Evolutionary conservation across 495 filamentous ascomycete species (phyloP), one percentile per base, ranked within the genome.

Genomic region (Durotheca rogersii): DNA sequence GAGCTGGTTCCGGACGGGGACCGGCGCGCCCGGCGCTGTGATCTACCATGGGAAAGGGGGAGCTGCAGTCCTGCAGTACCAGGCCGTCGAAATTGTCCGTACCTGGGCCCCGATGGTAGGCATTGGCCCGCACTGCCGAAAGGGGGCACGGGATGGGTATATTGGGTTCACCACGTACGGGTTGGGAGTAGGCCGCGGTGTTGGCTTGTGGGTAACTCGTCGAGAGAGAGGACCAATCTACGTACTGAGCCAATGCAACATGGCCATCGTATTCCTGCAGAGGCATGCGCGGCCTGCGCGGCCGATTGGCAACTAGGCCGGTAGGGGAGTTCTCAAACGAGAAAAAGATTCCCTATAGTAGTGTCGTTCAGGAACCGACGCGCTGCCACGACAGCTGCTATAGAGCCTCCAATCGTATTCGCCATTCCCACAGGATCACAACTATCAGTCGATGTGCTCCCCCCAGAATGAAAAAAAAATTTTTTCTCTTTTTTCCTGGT

Each of bases 141-240:
- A 43, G 40, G 21, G 31, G 27, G 31, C 21, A 30, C 11, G 43
- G 14, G 27, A 47, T 21, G 40, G 21, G 21, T 17, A 46, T 15
- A n/a, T 30, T 53, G 30, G 44, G 38, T 49, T 58, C 41, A n/a
- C n/a, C n/a, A 36, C 21, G 11, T 16, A 39, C 40, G 40, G 34
- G 42, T 45, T 29, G 49, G 48, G 40, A 50, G 45, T 53, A 53
- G 5, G 25, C n/a, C n/a, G n/a, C n/a, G n/a, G n/a, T n/a, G n/a
- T n/a, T n/a, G n/a, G n/a, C n/a, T n/a, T n/a, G 9, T 27, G 9
- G 23, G 23, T 27, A 27, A 27, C 43, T 14, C 4, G 15, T 42
- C 7, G 41, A 41, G 47, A 6, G 41, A 33, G 29, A 33, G 27
- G 18, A 16, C 10, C 27, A 30, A 19, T 43, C 6, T 25, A 16